phyloP scores from a whole-genome alignment of 2,329 filamentous ascomycete species.

The Sphaerulina vaccinii region DNA sequence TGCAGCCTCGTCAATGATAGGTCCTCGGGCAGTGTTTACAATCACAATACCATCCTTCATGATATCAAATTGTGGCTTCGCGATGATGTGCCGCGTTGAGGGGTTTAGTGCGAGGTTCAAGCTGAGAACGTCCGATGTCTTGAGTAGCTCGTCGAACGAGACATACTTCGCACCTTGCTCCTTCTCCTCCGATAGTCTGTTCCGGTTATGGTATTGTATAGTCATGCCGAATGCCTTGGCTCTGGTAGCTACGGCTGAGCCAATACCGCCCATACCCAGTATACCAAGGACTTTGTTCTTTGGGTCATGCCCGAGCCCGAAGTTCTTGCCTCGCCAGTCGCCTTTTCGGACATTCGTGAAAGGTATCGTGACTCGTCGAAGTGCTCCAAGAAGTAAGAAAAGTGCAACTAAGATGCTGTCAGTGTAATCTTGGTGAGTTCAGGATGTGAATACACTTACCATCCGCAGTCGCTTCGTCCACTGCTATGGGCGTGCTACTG shows the following conservation, averaged over 20 bases:
- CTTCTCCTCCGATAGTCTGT: slow-evolving; percentile 41
- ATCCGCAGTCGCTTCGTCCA: slow-evolving; percentile 52
- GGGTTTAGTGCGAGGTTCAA: slow-evolving; percentile 54
- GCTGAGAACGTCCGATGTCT: slow-evolving; percentile 55
- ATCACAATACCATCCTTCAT: slow-evolving; percentile 59
- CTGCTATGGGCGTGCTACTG: slow-evolving; percentile 49
- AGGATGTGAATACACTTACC: slow-evolving; percentile 16
- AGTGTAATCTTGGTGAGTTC: not conserved
- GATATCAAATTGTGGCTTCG: slow-evolving; percentile 49
- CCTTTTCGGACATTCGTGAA: slow-evolving; percentile 49
- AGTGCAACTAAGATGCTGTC: slow-evolving; percentile 41
- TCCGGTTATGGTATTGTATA: slow-evolving; percentile 60
- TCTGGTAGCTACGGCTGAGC: slow-evolving; percentile 49
- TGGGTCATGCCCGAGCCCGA: slow-evolving; percentile 53
- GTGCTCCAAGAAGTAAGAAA: slow-evolving; percentile 53
- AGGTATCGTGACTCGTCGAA: slow-evolving; percentile 50
- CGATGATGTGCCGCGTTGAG: slow-evolving; percentile 55
- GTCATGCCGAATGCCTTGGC: slow-evolving; percentile 57
- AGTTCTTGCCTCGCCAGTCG: slow-evolving; percentile 46
- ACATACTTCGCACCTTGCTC: slow-evolving; percentile 53
- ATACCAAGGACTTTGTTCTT: slow-evolving; percentile 56
- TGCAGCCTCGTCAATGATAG: slow-evolving; percentile 57
- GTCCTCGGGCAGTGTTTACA: slow-evolving; percentile 59
- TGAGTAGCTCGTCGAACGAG: slow-evolving; percentile 55
- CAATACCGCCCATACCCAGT: slow-evolving; percentile 61